Percentiles rank a stretch among this genome's conserved stretches.
Evolutionary conservation across 176 grass and related monocot genomes (phyloP).

Genomic region (Triticum timopheevii): DNA sequence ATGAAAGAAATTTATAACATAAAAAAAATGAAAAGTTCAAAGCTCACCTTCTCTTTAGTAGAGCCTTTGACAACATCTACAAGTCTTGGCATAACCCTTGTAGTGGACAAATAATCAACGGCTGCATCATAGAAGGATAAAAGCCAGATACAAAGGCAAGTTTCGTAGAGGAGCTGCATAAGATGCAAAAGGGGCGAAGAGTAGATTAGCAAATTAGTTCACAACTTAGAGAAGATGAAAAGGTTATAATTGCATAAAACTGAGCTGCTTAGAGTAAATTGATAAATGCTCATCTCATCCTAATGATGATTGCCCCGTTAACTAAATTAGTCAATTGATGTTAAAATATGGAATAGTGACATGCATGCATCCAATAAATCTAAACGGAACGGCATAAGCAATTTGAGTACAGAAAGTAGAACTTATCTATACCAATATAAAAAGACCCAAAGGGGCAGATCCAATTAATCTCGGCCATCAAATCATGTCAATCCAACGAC

Average conservation of each 20-base stretch:
- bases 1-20: constrained; percentile 6
- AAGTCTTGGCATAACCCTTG: constrained; percentile 86
- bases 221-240: constrained; percentile 4
- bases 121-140: constrained; percentile 93
- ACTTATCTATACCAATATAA: not conserved
- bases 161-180: constrained; percentile 95
- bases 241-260: not conserved
- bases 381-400: not conserved
- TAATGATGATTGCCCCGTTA: not conserved
- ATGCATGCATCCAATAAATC: constrained; percentile 8
- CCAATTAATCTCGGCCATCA: no score
- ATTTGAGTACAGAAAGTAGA: not conserved
- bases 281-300: constrained; percentile 7
- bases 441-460: no score
- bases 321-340: not conserved
- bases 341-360: not conserved
- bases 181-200: constrained; percentile 31
- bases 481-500: no score
- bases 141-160: constrained; percentile 94
- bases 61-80: constrained; percentile 92
- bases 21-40: constrained; percentile 10
- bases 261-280: not conserved
- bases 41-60: constrained; percentile 89
- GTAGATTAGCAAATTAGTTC: constrained; percentile 16
- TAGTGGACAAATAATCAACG: constrained; percentile 86